Conservation (phyloP, 805 yeast genomes). For the Candida nitratophila region DNA sequence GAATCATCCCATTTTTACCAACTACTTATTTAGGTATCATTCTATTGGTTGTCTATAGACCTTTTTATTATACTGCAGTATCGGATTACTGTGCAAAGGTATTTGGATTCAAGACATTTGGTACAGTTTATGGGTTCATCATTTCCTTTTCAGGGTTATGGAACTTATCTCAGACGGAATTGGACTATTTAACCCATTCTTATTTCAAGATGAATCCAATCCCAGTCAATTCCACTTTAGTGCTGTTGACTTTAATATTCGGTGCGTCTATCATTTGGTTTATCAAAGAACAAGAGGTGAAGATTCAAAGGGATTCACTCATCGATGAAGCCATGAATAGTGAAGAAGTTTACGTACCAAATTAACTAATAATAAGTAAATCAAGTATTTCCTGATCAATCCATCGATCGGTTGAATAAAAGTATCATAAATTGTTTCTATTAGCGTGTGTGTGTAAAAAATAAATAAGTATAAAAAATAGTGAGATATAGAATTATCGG, state of each 20-base stretch:
- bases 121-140: conserved; percentile 82
- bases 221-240: conserved; percentile 61
- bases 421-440: no score
- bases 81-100: conserved; percentile 90
- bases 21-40: conserved; percentile 65
- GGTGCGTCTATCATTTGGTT: conserved; percentile 38
- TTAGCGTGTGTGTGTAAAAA: no score
- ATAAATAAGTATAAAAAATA: no score
- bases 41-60: conserved; percentile 74
- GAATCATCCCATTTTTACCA: conserved; percentile 41
- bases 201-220: conserved; percentile 66
- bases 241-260: conserved; percentile 45
- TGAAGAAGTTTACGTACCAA: conserved; percentile 38
- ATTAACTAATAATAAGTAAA: not conserved
- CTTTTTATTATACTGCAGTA: conserved; percentile 87
- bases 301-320: conserved; percentile 41
- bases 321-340: conserved; percentile 59
- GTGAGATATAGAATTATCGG: no score
- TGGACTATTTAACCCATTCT: conserved; percentile 68
- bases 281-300: conserved; percentile 34
- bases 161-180: conserved; percentile 60
- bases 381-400: no score
- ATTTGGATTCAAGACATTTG: conserved; percentile 88
- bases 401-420: no score
- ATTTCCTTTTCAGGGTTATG: conserved; percentile 78